Evolutionary conservation across 495 filamentous ascomycete genomes (phyloP).

Genomic region (Podospora didyma): DNA sequence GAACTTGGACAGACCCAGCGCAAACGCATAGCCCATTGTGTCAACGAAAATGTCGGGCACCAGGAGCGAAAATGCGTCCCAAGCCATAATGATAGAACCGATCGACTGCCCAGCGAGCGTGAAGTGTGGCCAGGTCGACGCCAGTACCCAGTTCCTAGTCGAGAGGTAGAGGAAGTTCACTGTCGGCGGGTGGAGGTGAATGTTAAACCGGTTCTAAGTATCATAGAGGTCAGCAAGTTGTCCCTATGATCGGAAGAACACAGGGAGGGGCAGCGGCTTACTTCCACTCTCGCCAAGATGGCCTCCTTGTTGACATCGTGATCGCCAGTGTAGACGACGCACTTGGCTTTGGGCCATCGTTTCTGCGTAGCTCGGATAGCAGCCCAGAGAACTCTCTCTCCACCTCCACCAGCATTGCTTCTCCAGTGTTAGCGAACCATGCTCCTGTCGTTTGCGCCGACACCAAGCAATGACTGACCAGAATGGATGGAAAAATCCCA

Average conservation of each 20-base stretch:
- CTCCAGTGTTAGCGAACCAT: constrained; percentile 5
- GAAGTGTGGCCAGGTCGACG: constrained; percentile 83
- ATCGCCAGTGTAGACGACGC: constrained; percentile 92
- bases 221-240: background rate
- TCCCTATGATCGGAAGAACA: background rate
- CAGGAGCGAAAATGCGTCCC: constrained; percentile 87
- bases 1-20: constrained; percentile 73
- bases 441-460: background rate
- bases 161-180: constrained; percentile 86
- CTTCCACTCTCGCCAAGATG: constrained; percentile 75
- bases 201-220: constrained; percentile 84
- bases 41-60: constrained; percentile 94
- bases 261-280: constrained; percentile 23
- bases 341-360: constrained; percentile 82
- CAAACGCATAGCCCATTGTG: constrained; percentile 97
- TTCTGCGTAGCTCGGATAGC: constrained; percentile 88
- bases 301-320: constrained; percentile 75
- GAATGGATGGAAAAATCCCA: constrained; percentile 97
- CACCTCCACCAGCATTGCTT: constrained; percentile 93
- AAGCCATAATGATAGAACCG: constrained; percentile 80
- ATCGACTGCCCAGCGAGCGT: constrained; percentile 91
- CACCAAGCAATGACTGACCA: constrained; percentile 52
- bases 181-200: constrained; percentile 77
- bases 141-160: constrained; percentile 77
- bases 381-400: constrained; percentile 95